phyloP scores from a whole-genome alignment of 192 early-diverging fungal genomes.

The Bifiguratus adelaidae region DNA sequence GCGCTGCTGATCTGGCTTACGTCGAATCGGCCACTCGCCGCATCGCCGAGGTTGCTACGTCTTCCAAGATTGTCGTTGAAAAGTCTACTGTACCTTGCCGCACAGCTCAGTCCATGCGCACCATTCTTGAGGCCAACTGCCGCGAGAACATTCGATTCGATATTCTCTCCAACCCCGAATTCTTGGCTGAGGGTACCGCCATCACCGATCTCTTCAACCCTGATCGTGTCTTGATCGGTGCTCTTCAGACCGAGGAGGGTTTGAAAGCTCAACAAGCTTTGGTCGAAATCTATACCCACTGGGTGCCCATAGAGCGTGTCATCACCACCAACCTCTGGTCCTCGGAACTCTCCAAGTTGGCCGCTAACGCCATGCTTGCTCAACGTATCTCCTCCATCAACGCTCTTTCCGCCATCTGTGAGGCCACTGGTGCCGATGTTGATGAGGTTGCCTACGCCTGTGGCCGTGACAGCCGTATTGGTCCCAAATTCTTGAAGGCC shows the following conservation, averaged over 20 bases:
- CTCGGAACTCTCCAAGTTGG: conserved; percentile 89
- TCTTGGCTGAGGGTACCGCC: conserved; percentile 90
- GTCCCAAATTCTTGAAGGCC: conserved; percentile 82
- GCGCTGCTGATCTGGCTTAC: conserved; percentile 76
- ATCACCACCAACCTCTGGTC: conserved; percentile 91
- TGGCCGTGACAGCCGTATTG: conserved; percentile 78
- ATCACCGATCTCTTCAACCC: conserved; percentile 73
- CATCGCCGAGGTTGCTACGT: conserved; percentile 71
- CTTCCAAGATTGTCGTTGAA: conserved; percentile 85
- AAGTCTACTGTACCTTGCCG: conserved; percentile 94
- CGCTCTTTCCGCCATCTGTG: conserved; percentile 82
- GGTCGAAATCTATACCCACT: conserved; percentile 69
- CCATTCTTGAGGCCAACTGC: conserved; percentile 74
- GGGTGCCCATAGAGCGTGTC: conserved; percentile 77
- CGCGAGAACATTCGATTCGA: conserved; percentile 58
- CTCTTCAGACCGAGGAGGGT: conserved; percentile 57
- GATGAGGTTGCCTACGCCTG: conserved; percentile 87
- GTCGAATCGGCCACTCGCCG: conserved; percentile 71
- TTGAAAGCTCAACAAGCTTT: conserved; percentile 67
- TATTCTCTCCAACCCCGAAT: conserved; percentile 92
- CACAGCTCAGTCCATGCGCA: conserved; percentile 75
- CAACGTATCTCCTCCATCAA: conserved; percentile 93
- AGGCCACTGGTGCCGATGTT: conserved; percentile 84
- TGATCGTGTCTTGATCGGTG: conserved; percentile 87
- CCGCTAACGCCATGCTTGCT: conserved; percentile 87